Percentiles rank a stretch among this genome's conserved stretches.
These are phyloP conservation scores for Fusarium chlamydosporum DNA, from an alignment of 2,329 filamentous ascomycete species.

Conservation along the genomic window DNA sequence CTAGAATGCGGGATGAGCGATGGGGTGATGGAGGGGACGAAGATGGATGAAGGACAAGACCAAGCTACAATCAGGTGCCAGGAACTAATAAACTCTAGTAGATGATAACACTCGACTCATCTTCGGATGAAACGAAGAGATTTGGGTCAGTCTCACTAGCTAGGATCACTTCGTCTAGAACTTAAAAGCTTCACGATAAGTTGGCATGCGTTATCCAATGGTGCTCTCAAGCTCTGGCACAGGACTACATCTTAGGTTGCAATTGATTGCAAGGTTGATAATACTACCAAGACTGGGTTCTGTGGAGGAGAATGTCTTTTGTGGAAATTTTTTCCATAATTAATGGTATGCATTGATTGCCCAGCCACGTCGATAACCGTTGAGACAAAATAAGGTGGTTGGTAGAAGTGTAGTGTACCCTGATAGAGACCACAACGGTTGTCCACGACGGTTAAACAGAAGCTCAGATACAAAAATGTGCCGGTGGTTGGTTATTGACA, in stretches of 20 bases:
- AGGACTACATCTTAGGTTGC: neutral
- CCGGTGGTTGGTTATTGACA: neutral
- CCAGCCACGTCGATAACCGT: conserved; percentile 19
- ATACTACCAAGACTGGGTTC: neutral
- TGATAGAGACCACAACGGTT: conserved; percentile 2
- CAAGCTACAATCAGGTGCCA: neutral
- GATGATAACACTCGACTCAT: neutral
- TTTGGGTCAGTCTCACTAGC: neutral
- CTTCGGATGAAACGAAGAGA: conserved; percentile 2
- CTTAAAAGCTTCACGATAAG: neutral
- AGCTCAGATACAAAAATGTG: neutral
- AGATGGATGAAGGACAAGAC: neutral
- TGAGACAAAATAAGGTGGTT: conserved; percentile 24
- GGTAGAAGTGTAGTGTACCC: conserved; percentile 20
- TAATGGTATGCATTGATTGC: neutral
- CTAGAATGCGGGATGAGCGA: conserved; percentile 16
- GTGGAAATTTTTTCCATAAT: conserved; percentile 1
- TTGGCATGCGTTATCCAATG: neutral
- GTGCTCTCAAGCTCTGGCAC: neutral
- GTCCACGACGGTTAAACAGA: conserved; percentile 10
- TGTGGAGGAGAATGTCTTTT: neutral
- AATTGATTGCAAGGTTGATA: neutral
- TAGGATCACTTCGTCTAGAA: neutral
- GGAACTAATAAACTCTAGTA: neutral
- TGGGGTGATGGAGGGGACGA: conserved; percentile 1